Evolutionary conservation across 805 yeast genomes (phyloP).

Genomic region (Wickerhamomyces rabaulensis): DNA sequence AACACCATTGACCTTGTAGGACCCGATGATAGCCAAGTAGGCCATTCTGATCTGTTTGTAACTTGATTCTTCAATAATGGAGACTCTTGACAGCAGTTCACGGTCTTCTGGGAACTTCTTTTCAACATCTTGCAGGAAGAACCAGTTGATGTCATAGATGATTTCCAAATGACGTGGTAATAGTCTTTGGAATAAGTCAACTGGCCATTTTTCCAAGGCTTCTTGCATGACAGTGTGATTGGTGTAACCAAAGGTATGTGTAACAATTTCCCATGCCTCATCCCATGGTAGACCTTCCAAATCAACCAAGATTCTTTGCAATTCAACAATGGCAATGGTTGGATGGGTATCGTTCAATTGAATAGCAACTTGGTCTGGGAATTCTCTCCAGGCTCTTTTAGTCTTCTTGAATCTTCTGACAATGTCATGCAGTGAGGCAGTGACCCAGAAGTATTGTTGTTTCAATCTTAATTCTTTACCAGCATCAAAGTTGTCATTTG

Average conservation of each 20-base stretch:
- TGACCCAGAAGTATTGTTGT: slow-evolving; percentile 96
- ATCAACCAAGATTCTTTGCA: slow-evolving; percentile 82
- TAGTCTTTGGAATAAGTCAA: slow-evolving; percentile 68
- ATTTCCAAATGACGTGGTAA: slow-evolving; percentile 91
- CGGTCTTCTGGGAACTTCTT: slow-evolving; percentile 70
- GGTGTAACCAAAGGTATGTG: slow-evolving; percentile 81
- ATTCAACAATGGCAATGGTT: slow-evolving; percentile 83
- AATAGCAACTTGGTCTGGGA: slow-evolving; percentile 82
- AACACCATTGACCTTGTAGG: slow-evolving; percentile 92
- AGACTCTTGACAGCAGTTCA: slow-evolving; percentile 58
- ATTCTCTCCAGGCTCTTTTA: slow-evolving; percentile 71
- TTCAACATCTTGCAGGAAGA: slow-evolving; percentile 73
- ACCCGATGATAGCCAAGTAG: slow-evolving; percentile 81
- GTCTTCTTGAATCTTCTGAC: slow-evolving; percentile 83
- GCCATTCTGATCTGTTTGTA: slow-evolving; percentile 93
- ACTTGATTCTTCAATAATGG: slow-evolving; percentile 76
- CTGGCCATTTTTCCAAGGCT: slow-evolving; percentile 95
- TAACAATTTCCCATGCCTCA: slow-evolving; percentile 81
- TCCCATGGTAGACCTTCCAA: slow-evolving; percentile 78
- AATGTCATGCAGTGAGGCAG: slow-evolving; percentile 88
- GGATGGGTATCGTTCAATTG: slow-evolving; percentile 96
- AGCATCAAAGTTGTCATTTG: slow-evolving; percentile 86
- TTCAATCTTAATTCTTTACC: slow-evolving; percentile 91
- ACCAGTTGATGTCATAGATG: slow-evolving; percentile 78
- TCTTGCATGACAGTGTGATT: slow-evolving; percentile 94